phyloP scores from a whole-genome alignment of 805 yeast species.

The Nakazawaea wickerhamii region DNA sequence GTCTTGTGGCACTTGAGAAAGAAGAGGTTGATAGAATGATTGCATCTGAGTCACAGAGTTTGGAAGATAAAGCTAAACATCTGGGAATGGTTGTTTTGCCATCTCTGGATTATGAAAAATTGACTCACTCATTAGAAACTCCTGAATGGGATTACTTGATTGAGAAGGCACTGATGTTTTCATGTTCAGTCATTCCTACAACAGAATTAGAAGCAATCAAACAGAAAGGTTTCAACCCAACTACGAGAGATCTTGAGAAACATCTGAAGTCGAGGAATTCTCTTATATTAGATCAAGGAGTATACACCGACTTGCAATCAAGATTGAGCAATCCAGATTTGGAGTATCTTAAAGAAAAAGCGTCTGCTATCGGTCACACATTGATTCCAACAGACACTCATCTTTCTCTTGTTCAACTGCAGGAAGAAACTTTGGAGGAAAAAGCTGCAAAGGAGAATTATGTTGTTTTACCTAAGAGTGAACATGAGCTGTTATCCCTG shows the following conservation, averaged over 20 bases:
- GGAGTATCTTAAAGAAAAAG: conserved; percentile 25
- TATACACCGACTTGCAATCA: conserved; percentile 22
- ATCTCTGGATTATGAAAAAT: conserved; percentile 14
- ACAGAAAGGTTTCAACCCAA: conserved; percentile 13
- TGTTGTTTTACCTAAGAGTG: conserved; percentile 2
- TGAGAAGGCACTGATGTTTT: conserved; percentile 26
- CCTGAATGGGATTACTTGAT: conserved; percentile 29
- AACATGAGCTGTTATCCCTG: neutral
- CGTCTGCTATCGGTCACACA: conserved; percentile 17
- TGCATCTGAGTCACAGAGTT: conserved; percentile 20
- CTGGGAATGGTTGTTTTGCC: conserved; percentile 21
- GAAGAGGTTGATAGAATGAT: conserved; percentile 13
- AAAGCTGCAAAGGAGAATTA: conserved; percentile 4
- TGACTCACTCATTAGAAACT: conserved; percentile 15
- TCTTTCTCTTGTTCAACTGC: conserved; percentile 9
- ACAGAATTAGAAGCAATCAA: conserved; percentile 7
- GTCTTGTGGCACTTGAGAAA: conserved; percentile 11
- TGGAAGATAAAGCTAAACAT: conserved; percentile 22
- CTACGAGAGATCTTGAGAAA: conserved; percentile 14
- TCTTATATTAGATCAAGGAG: conserved; percentile 13
- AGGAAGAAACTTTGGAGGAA: conserved; percentile 12
- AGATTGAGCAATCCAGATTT: conserved; percentile 26
- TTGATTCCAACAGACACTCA: conserved; percentile 7
- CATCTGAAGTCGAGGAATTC: conserved; percentile 15
- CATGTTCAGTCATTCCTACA: conserved; percentile 14